Percentiles rank a stretch among this genome's conserved stretches.
phyloP scores from a whole-genome alignment of 2,329 filamentous ascomycete species.

The Rosellinia necatrix region DNA sequence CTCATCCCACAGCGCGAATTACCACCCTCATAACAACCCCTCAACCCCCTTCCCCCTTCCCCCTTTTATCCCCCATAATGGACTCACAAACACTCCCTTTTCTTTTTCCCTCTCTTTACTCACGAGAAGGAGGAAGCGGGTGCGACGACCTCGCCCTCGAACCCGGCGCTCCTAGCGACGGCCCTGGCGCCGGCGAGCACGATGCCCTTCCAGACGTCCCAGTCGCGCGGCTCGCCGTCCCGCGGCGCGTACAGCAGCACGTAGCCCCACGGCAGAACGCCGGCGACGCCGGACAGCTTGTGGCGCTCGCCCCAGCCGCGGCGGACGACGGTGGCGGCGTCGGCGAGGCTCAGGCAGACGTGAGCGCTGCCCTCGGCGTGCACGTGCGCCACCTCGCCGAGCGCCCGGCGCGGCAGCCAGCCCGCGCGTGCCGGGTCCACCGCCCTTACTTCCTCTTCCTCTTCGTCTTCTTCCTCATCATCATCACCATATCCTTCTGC shows the following conservation, averaged over 20 bases:
- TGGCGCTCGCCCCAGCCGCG: constrained; percentile 49
- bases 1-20: not conserved
- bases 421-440: not conserved
- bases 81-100: not conserved
- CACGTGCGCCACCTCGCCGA: constrained; percentile 45
- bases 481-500: too few relatives aligned
- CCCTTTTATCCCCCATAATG: too few relatives aligned
- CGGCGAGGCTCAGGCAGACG: constrained; percentile 44
- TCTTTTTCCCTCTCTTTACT: too few relatives aligned
- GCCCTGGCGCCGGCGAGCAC: constrained; percentile 33
- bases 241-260: constrained; percentile 49
- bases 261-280: constrained; percentile 42
- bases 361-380: constrained; percentile 48
- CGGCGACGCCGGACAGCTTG: constrained; percentile 39
- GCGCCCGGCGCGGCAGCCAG: constrained; percentile 26
- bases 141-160: constrained; percentile 28
- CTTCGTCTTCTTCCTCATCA: too few relatives aligned
- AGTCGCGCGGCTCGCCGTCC: constrained; percentile 41
- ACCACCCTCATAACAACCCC: too few relatives aligned
- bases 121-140: too few relatives aligned
- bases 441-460: not conserved
- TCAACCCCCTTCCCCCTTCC: too few relatives aligned
- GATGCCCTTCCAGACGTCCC: constrained; percentile 37
- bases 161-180: constrained; percentile 25
- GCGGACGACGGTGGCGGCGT: constrained; percentile 43